Evolutionary conservation across 805 yeast species (phyloP).

Genomic region (Wickerhamomyces tratensis): DNA sequence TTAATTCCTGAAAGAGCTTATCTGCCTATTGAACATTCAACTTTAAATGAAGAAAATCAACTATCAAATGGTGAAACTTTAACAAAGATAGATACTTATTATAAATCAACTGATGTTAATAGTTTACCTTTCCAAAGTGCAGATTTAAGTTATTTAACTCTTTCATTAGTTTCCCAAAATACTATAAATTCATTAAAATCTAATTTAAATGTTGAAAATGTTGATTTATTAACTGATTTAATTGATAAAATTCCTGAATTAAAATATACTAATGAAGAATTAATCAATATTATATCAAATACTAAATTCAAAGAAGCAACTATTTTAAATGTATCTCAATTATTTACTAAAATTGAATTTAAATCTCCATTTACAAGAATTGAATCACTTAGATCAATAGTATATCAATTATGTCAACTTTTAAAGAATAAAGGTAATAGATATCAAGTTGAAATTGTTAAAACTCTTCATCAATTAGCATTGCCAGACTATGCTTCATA

Average conservation of each 20-base stretch:
- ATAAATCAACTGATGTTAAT: constrained; percentile 18
- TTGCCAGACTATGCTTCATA: constrained; percentile 39
- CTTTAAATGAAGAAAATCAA: constrained; percentile 5
- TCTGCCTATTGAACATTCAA: constrained; percentile 39
- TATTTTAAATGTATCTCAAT: constrained; percentile 19
- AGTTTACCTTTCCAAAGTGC: constrained; percentile 31
- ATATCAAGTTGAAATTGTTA: constrained; percentile 64
- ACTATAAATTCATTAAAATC: constrained; percentile 14
- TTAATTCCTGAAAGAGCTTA: constrained; percentile 58
- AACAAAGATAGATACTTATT: constrained; percentile 23
- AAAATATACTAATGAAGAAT: constrained; percentile 23
- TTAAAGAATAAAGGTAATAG: constrained; percentile 24
- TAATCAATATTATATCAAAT: constrained; percentile 19
- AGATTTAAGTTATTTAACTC: constrained; percentile 31
- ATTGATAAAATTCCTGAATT: constrained; percentile 37
- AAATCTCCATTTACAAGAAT: constrained; percentile 15
- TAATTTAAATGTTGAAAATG: constrained; percentile 17
- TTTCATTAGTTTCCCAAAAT: constrained; percentile 21
- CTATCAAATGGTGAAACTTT: constrained; percentile 13
- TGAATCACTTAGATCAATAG: constrained; percentile 8
- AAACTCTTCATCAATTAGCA: constrained; percentile 52
- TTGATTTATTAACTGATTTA: constrained; percentile 25
- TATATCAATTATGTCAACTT: constrained; percentile 12
- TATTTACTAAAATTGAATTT: constrained; percentile 21
- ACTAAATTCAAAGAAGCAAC: constrained; percentile 5